phyloP scores from a whole-genome alignment of 768 basidiomycete genomes.

The Lactarius hatsudake region DNA sequence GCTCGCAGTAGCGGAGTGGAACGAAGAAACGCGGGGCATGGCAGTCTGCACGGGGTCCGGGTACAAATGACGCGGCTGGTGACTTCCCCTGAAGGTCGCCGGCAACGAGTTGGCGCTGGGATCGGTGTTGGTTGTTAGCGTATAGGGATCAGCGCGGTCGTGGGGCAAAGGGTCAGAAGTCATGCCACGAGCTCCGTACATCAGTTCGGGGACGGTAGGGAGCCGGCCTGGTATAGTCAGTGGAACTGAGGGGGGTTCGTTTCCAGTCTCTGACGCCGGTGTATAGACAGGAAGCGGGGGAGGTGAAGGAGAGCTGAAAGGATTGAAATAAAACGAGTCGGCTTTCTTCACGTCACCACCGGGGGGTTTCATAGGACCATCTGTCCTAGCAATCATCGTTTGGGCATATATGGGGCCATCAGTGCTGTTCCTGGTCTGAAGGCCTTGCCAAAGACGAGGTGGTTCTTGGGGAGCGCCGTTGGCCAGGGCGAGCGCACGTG shows the following conservation, averaged over 20 bases:
- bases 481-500: no score
- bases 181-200: neutral
- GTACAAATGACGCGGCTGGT: neutral
- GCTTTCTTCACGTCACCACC: neutral
- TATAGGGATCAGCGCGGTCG: neutral
- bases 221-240: neutral
- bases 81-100: neutral
- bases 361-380: neutral
- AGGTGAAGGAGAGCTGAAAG: conserved; percentile 1
- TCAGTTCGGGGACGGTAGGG: neutral
- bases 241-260: neutral
- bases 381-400: neutral
- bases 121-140: neutral
- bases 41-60: neutral
- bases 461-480: neutral
- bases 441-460: neutral
- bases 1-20: conserved; percentile 16
- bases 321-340: neutral
- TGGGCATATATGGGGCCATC: neutral
- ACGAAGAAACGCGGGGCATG: neutral
- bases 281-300: conserved; percentile 7
- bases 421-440: neutral
- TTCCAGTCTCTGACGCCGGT: neutral
- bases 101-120: neutral
- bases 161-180: neutral